phyloP scores from a whole-genome alignment of 2,329 filamentous ascomycete species.

The Diplodia seriata region DNA sequence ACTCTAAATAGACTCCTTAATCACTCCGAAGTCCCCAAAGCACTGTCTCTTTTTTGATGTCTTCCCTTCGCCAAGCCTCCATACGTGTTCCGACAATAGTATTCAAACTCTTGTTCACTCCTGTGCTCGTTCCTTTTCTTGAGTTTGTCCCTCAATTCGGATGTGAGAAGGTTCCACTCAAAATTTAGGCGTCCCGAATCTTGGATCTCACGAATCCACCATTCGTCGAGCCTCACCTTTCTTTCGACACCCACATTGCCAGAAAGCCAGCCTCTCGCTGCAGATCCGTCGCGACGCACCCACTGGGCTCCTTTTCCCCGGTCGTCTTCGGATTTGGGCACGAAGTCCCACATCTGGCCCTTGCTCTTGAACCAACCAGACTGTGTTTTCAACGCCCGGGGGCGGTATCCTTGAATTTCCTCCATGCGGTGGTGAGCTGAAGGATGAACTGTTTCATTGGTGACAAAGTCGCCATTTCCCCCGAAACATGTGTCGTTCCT shows the following conservation, averaged over 20 bases:
- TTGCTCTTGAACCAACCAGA: not conserved
- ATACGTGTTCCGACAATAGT: no score
- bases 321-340: not conserved
- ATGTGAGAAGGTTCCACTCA: no score
- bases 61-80: no score
- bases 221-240: not conserved
- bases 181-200: not conserved
- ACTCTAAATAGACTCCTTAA: no score
- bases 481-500: not conserved
- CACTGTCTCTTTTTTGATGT: no score
- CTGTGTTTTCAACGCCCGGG: not conserved
- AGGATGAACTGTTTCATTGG: not conserved
- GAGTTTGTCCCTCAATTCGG: no score
- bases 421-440: not conserved
- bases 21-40: no score
- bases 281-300: not conserved
- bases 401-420: not conserved
- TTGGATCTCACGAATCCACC: not conserved
- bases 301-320: not conserved
- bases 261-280: not conserved
- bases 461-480: not conserved
- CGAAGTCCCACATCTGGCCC: not conserved
- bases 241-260: not conserved
- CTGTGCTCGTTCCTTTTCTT: no score
- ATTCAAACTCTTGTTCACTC: no score